A percentile compares a stretch with the other conserved stretches of the same genome.
phyloP scores from a whole-genome alignment of 164 flowering plant species.

The Vitis amurensis region DNA sequence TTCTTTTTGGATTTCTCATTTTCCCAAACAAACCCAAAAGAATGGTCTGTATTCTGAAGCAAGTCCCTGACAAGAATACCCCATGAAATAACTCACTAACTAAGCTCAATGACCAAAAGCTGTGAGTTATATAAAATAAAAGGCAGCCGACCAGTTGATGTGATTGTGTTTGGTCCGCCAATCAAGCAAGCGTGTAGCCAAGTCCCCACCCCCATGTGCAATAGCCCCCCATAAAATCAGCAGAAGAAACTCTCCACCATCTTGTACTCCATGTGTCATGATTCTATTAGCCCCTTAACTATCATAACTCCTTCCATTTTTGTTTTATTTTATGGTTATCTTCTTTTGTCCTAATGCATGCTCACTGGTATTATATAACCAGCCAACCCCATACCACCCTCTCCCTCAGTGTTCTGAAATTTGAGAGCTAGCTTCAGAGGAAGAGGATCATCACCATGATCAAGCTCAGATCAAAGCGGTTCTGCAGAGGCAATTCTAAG shows the following conservation, averaged over 20 bases:
- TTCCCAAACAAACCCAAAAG: too few species aligned
- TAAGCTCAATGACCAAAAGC: too few species aligned
- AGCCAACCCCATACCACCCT: constrained; percentile 2
- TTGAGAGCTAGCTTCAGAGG: constrained; percentile 9
- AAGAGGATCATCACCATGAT: constrained; percentile 34
- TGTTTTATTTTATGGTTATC: constrained; percentile 9
- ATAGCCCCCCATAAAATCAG: constrained; percentile 15
- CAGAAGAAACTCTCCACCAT: constrained; percentile 12
- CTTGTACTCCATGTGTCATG: constrained; percentile 12
- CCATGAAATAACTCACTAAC: too few species aligned
- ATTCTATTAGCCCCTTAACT: constrained; percentile 6
- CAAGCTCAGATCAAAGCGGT: constrained; percentile 64
- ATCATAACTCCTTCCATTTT: background rate
- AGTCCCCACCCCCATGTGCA: constrained; percentile 54
- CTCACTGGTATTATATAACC: constrained; percentile 28
- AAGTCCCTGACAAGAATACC: too few species aligned
- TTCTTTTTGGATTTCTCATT: too few species aligned
- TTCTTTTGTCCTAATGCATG: constrained; percentile 17
- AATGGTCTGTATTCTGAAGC: too few species aligned
- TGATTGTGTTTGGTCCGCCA: constrained; percentile 27
- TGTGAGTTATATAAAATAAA: background rate
- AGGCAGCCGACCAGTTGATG: constrained; percentile 15
- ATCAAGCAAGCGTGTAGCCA: constrained; percentile 46
- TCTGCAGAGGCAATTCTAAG: constrained; percentile 59
- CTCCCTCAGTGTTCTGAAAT: background rate